These are phyloP conservation scores for Suillus lakei DNA, from an alignment of 768 basidiomycete species.

Conservation along the genomic window DNA sequence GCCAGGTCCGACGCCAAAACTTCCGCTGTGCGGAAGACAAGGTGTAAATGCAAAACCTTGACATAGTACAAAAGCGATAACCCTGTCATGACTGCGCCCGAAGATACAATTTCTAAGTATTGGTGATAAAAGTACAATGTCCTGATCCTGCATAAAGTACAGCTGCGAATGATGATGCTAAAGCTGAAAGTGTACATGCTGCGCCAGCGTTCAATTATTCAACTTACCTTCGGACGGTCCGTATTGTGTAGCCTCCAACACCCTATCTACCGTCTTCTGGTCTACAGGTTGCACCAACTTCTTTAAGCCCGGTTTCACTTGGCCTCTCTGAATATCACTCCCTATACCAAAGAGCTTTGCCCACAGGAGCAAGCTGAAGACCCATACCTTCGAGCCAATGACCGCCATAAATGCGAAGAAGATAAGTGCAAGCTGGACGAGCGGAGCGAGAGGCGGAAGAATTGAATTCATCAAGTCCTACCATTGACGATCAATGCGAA, in stretches of 20 bases:
- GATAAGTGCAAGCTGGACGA: slow-evolving; percentile 10
- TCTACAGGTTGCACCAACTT: background rate
- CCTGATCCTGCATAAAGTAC: background rate
- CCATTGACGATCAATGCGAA: background rate
- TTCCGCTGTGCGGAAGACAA: background rate
- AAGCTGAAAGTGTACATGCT: background rate
- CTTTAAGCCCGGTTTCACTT: background rate
- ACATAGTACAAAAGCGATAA: background rate
- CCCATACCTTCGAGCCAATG: background rate
- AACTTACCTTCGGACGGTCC: background rate
- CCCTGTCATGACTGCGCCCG: background rate
- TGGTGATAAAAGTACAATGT: background rate
- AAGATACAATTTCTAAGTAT: background rate
- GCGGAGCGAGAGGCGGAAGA: slow-evolving; percentile 8
- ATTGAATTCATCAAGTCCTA: slow-evolving; percentile 11
- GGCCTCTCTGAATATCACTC: slow-evolving; percentile 10
- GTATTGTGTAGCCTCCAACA: background rate
- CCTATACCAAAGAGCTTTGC: slow-evolving; percentile 10
- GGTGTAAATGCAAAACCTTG: background rate
- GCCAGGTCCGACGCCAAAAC: background rate
- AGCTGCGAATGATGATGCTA: background rate
- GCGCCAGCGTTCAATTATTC: background rate
- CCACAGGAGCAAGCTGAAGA: slow-evolving; percentile 1
- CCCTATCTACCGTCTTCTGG: background rate
- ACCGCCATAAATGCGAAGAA: slow-evolving; percentile 25